Evolutionary conservation across 1,139 yeast species (phyloP).

Genomic region (Kurtzmaniella quercitrusa): DNA sequence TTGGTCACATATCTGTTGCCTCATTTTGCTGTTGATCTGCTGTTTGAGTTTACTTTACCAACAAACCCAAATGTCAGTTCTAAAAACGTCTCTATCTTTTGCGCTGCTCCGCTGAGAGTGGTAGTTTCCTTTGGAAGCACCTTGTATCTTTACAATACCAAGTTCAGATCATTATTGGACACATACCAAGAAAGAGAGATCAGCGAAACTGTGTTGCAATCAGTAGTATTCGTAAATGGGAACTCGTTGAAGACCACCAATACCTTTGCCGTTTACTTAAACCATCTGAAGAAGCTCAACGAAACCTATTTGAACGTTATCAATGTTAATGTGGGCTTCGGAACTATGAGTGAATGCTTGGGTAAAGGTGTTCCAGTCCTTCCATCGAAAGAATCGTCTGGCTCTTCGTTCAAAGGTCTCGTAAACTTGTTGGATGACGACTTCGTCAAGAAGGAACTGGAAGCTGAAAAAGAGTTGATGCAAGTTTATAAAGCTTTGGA

Average conservation of each 20-base stretch:
- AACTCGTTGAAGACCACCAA: slow-evolving; percentile 33
- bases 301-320: slow-evolving; percentile 40
- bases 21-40: slow-evolving; percentile 2
- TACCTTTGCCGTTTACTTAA: slow-evolving; percentile 41
- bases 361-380: slow-evolving; percentile 50
- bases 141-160: slow-evolving; percentile 41
- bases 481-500: slow-evolving; percentile 21
- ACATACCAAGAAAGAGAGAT: slow-evolving; percentile 21
- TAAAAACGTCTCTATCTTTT: slow-evolving; percentile 19
- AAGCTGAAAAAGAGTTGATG: slow-evolving; percentile 18
- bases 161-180: slow-evolving; percentile 41
- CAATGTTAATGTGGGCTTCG: slow-evolving; percentile 63
- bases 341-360: slow-evolving; percentile 66
- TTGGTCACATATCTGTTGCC: slow-evolving; percentile 5
- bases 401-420: slow-evolving; percentile 21
- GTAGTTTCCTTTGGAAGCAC: slow-evolving; percentile 35
- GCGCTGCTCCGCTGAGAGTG: slow-evolving; percentile 45
- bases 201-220: slow-evolving; percentile 26
- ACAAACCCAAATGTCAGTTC: slow-evolving; percentile 3
- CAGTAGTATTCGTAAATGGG: slow-evolving; percentile 41
- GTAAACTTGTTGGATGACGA: slow-evolving; percentile 24
- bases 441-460: slow-evolving; percentile 10
- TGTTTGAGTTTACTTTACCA: slow-evolving; percentile 2
- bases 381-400: slow-evolving; percentile 5
- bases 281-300: slow-evolving; percentile 40